Conservation (phyloP, 306 rosid genomes). For the Sicyos edulis region DNA sequence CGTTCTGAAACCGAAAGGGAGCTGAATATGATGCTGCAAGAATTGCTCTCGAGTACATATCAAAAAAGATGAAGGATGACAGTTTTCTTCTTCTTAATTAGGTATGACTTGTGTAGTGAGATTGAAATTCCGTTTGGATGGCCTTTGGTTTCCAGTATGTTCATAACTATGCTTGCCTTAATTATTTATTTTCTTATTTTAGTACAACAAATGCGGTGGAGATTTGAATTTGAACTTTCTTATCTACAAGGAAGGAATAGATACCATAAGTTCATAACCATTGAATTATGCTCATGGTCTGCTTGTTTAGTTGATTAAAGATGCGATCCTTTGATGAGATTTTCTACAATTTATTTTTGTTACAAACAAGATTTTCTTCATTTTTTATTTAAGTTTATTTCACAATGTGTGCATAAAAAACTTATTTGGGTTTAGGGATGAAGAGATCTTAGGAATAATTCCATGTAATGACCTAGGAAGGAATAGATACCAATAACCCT, state of each 20-base stretch:
- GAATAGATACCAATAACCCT: not conserved
- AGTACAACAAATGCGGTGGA: not conserved
- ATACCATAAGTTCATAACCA: not conserved
- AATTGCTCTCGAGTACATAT: conserved; percentile 30
- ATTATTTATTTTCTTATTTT: not conserved
- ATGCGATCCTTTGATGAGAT: not conserved
- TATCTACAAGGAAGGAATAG: not conserved
- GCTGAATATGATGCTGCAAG: conserved; percentile 54
- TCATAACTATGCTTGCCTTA: not conserved
- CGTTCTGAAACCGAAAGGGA: conserved; percentile 28
- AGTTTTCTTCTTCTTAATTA: conserved; percentile 25
- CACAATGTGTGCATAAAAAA: not conserved
- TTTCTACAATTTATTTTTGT: not conserved
- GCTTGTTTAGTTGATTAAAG: not conserved
- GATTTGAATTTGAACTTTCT: not conserved
- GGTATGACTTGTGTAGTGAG: conserved; percentile 29
- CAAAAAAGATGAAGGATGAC: conserved; percentile 26
- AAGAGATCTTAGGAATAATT: not conserved
- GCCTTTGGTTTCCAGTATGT: not conserved
- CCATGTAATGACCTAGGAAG: not conserved
- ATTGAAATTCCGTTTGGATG: not conserved
- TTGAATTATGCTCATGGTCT: not conserved
- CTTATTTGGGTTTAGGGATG: not conserved
- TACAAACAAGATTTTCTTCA: not conserved
- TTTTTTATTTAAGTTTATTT: not conserved